Evolutionary conservation across 2,329 filamentous ascomycete genomes (phyloP).

Genomic region (Fonsecaea pedrosoi): DNA sequence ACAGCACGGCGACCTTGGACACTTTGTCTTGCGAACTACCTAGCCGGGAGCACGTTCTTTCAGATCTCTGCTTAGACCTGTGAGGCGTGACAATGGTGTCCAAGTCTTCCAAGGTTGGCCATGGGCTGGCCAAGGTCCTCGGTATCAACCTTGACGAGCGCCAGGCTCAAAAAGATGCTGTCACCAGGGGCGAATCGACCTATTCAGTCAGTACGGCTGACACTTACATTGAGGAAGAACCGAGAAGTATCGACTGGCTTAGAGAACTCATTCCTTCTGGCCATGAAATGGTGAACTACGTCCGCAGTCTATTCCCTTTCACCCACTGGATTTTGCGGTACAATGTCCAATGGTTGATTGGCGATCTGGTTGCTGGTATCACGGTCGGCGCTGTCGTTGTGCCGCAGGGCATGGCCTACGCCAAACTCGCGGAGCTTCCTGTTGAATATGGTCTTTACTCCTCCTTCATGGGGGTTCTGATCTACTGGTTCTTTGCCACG

Average conservation of each 20-base stretch:
- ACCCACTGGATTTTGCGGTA: slow-evolving; percentile 86
- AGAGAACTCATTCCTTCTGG: slow-evolving; percentile 66
- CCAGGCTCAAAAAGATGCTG: slow-evolving; percentile 62
- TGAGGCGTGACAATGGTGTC: slow-evolving; percentile 32
- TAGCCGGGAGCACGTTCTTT: slow-evolving; percentile 19
- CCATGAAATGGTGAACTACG: slow-evolving; percentile 64
- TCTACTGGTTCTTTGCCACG: slow-evolving; percentile 98
- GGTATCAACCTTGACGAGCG: slow-evolving; percentile 80
- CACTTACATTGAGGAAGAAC: slow-evolving; percentile 82
- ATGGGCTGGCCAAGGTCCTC: slow-evolving; percentile 76
- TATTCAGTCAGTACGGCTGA: slow-evolving; percentile 76
- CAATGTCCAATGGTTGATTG: slow-evolving; percentile 85
- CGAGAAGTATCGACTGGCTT: slow-evolving; percentile 76
- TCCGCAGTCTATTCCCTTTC: slow-evolving; percentile 82
- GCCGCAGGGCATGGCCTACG: slow-evolving; percentile 97
- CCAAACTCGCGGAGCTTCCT: slow-evolving; percentile 77
- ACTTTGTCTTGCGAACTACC: slow-evolving; percentile 18
- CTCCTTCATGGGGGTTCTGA: slow-evolving; percentile 91
- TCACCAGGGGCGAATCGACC: slow-evolving; percentile 79
- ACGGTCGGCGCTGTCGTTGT: slow-evolving; percentile 82
- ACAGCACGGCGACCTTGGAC: background rate
- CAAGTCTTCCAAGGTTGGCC: slow-evolving; percentile 66
- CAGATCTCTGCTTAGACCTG: slow-evolving; percentile 8
- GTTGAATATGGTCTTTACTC: slow-evolving; percentile 89
- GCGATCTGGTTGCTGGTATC: slow-evolving; percentile 85